phyloP scores from a whole-genome alignment of 768 basidiomycete genomes.

The Tremella fuciformis region DNA sequence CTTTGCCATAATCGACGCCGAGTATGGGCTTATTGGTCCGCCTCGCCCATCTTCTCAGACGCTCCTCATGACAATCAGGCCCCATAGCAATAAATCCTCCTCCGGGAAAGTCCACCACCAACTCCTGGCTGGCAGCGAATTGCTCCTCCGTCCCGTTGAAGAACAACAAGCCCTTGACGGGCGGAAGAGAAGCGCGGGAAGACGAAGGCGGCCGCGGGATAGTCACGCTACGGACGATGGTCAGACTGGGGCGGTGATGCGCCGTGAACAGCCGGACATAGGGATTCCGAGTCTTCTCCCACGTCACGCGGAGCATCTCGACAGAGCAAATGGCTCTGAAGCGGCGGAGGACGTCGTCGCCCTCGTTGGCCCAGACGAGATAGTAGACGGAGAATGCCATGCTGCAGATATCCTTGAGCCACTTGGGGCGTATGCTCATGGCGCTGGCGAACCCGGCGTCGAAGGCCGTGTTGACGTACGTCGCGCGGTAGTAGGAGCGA shows the following conservation, averaged over 20 bases:
- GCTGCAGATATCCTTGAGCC: slow-evolving; percentile 83
- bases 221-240: slow-evolving; percentile 70
- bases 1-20: slow-evolving; percentile 90
- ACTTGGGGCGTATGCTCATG: slow-evolving; percentile 85
- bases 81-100: slow-evolving; percentile 96
- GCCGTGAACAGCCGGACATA: slow-evolving; percentile 69
- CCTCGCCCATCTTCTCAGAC: slow-evolving; percentile 79
- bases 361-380: slow-evolving; percentile 81
- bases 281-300: slow-evolving; percentile 96
- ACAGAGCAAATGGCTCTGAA: slow-evolving; percentile 91
- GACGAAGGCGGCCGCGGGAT: slow-evolving; percentile 77
- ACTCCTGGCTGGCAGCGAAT: slow-evolving; percentile 66
- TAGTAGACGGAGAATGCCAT: slow-evolving; percentile 86
- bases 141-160: slow-evolving; percentile 68
- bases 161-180: slow-evolving; percentile 79
- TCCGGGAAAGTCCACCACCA: slow-evolving; percentile 89
- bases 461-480: slow-evolving; percentile 89
- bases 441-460: slow-evolving; percentile 97
- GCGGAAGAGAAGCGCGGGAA: slow-evolving; percentile 63
- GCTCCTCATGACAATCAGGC: slow-evolving; percentile 94
- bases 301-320: slow-evolving; percentile 90
- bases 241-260: slow-evolving; percentile 61
- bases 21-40: slow-evolving; percentile 74
- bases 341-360: slow-evolving; percentile 90
- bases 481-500: slow-evolving; percentile 88